Percentiles rank a stretch among this genome's conserved stretches.
These are phyloP conservation scores for Pseudoscleropodium purum DNA, from an alignment of 225 moss, liverwort and hornwort genomes.

Conservation along the genomic window DNA sequence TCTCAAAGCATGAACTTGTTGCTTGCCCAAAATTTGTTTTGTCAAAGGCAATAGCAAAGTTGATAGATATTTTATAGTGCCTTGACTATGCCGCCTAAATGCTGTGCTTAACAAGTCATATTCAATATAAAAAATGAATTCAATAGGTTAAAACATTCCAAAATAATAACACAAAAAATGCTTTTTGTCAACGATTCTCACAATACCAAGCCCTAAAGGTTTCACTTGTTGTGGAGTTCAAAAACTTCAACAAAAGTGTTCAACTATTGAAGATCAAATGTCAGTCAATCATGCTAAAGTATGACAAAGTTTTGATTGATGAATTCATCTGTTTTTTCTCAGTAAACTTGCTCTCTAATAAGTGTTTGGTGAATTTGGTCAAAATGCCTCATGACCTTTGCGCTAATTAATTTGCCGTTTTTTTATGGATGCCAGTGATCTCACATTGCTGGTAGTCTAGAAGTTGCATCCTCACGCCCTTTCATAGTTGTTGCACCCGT, in stretches of 20 bases:
- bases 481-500: conserved; percentile 38
- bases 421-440: neutral
- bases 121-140: neutral
- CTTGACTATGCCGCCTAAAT: neutral
- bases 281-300: neutral
- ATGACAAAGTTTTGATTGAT: fast-evolving
- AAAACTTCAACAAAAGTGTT: neutral
- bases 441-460: conserved; percentile 13
- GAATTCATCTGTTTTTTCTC: neutral
- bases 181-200: neutral
- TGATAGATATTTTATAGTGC: fast-evolving
- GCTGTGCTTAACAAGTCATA: fast-evolving
- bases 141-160: neutral
- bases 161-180: neutral
- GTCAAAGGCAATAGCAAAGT: fast-evolving
- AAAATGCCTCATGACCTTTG: neutral
- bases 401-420: neutral
- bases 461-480: conserved; percentile 10
- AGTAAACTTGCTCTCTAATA: neutral
- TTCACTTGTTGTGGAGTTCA: too few relatives aligned
- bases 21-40: neutral
- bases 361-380: neutral
- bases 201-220: too few relatives aligned
- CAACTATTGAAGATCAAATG: too few relatives aligned
- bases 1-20: neutral